Conservation (phyloP, 2,329 filamentous ascomycete genomes). For the Fusarium nodosum region DNA sequence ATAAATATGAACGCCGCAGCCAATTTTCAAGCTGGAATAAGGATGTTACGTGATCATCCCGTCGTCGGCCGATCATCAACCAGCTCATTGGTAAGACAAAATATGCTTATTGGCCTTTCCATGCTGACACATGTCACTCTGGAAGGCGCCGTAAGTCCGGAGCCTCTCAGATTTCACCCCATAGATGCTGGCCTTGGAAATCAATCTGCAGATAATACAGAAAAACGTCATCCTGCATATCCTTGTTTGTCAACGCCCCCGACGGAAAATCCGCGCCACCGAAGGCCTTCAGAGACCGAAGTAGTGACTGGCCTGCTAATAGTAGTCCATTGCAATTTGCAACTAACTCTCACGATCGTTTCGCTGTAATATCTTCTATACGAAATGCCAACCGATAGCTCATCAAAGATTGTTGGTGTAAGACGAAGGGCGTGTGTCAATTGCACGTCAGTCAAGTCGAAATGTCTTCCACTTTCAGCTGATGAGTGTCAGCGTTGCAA, state of each 20-base stretch:
- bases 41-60: not conserved
- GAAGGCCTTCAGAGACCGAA: not conserved
- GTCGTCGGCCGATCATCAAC: not conserved
- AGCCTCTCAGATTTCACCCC: not conserved
- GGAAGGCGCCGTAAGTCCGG: not conserved
- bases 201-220: not conserved
- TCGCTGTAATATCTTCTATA: not conserved
- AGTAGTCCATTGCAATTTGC: not conserved
- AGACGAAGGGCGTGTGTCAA: conserved; percentile 35
- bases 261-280: conserved; percentile 22
- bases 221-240: conserved; percentile 11
- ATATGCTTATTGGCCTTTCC: conserved; percentile 4
- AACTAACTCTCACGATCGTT: not conserved
- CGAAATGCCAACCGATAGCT: not conserved
- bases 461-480: conserved; percentile 29
- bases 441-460: conserved; percentile 33
- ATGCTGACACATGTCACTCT: conserved; percentile 7
- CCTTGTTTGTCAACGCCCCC: conserved; percentile 5
- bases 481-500: conserved; percentile 35
- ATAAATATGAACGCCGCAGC: not conserved
- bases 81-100: too few species aligned
- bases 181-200: not conserved
- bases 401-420: conserved; percentile 3
- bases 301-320: not conserved
- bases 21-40: not conserved